Conservation (phyloP, 768 basidiomycete species). For the Tricholoma matsutake region DNA sequence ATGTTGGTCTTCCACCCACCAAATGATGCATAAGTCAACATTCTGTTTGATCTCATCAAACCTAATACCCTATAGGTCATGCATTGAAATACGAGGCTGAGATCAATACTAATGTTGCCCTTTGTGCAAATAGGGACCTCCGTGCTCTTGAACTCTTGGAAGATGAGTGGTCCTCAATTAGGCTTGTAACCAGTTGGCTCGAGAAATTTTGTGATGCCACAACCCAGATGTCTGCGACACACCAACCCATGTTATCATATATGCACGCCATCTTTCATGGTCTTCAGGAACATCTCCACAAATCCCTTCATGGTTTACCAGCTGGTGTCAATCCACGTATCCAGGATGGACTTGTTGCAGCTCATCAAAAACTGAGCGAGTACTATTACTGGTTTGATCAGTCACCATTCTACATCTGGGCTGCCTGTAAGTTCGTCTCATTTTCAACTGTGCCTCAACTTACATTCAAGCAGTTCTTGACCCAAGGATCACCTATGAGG, state of each 20-base stretch:
- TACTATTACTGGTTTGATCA: neutral
- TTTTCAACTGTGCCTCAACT: too few species aligned
- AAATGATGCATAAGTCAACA: too few species aligned
- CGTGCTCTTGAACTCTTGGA: too few species aligned
- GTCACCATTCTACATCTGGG: neutral
- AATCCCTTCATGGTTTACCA: neutral
- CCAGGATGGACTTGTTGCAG: neutral
- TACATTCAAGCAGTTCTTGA: constrained; percentile 23
- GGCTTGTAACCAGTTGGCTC: neutral
- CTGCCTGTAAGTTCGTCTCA: neutral
- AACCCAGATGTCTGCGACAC: neutral
- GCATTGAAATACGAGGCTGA: too few species aligned
- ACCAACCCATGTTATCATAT: neutral
- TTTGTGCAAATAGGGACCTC: too few species aligned
- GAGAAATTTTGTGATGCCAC: neutral
- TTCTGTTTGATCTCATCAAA: too few species aligned
- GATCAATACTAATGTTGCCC: too few species aligned
- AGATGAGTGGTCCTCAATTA: neutral
- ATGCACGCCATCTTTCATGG: neutral
- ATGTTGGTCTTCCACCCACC: neutral
- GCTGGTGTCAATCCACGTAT: too few species aligned
- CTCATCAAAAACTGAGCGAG: neutral
- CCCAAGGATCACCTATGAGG: constrained; percentile 7
- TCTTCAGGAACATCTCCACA: neutral
- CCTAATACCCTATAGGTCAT: too few species aligned